Conservation (phyloP, 208 protist species). For the Phytomonas sp. region DNA sequence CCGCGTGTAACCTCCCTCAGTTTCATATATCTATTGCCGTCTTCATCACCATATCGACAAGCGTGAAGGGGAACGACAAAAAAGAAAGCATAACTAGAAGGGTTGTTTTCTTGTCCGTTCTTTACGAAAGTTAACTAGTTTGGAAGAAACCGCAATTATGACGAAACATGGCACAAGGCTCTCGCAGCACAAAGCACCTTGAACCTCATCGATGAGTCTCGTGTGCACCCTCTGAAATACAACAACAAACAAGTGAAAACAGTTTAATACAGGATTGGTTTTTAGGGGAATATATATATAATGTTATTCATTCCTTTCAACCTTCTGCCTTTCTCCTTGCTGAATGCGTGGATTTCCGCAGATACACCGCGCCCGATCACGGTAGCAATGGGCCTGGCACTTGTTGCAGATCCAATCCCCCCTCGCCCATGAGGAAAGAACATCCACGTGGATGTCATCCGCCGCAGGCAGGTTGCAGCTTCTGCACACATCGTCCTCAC, state of each 20-base stretch:
- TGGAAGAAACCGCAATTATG: no score
- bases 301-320: conserved; percentile 1
- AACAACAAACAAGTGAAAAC: conserved; percentile 10
- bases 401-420: conserved; percentile 63
- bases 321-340: background rate
- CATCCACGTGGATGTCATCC: conserved; percentile 23
- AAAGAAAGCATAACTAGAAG: no score
- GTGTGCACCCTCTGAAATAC: background rate
- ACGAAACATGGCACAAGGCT: no score
- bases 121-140: no score
- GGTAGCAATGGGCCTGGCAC: conserved; percentile 54
- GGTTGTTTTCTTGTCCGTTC: no score
- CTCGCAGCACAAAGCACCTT: no score
- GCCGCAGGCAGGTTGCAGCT: conserved; percentile 48
- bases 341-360: conserved; percentile 29
- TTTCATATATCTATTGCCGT: no score
- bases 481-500: conserved; percentile 17
- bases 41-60: no score
- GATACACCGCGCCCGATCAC: conserved; percentile 31
- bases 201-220: no score
- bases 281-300: conserved; percentile 1
- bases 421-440: conserved; percentile 52
- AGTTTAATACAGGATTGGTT: conserved; percentile 11
- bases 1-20: no score
- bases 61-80: no score